A percentile compares a stretch with the other conserved stretches of the same genome.
Conservation (phyloP, 2,329 filamentous ascomycete genomes). For the Geoglossum cookeanum region DNA sequence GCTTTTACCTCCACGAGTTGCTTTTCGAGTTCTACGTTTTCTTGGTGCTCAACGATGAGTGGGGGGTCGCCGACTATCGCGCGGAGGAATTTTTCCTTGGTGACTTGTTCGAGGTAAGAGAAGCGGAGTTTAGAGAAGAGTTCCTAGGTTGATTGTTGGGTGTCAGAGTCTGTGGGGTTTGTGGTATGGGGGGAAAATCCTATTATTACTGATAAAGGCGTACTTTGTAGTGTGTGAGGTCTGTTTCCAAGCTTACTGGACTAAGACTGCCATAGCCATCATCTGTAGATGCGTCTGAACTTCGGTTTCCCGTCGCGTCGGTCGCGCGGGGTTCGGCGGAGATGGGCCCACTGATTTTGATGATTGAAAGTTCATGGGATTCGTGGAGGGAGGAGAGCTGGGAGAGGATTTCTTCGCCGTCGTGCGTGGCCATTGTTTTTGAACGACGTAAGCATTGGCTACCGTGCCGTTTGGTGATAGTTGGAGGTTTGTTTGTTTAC, state of each 20-base stretch:
- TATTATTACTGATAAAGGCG: not conserved
- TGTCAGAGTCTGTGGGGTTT: not conserved
- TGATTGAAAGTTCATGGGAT: conserved; percentile 47
- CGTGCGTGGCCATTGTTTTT: not conserved
- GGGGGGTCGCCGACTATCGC: conserved; percentile 83
- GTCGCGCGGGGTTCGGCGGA: conserved; percentile 26
- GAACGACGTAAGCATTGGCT: no score
- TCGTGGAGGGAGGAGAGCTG: not conserved
- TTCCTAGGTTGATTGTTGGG: conserved; percentile 29
- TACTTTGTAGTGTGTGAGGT: conserved; percentile 71
- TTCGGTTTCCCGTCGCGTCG: conserved; percentile 27
- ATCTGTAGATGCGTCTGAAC: conserved; percentile 52
- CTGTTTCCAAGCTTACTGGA: conserved; percentile 60
- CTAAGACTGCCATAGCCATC: conserved; percentile 46
- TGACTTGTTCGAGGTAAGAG: conserved; percentile 94
- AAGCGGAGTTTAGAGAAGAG: conserved; percentile 92
- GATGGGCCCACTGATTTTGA: conserved; percentile 59
- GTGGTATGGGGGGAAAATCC: not conserved
- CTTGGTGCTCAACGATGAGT: conserved; percentile 59
- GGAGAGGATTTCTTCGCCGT: not conserved
- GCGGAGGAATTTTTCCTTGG: conserved; percentile 92
- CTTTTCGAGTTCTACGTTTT: conserved; percentile 61
- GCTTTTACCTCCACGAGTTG: conserved; percentile 53
- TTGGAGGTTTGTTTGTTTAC: no score
- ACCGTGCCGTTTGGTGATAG: no score